Conservation (phyloP, 441 rosid species). For the Macaranga tanarius region DNA sequence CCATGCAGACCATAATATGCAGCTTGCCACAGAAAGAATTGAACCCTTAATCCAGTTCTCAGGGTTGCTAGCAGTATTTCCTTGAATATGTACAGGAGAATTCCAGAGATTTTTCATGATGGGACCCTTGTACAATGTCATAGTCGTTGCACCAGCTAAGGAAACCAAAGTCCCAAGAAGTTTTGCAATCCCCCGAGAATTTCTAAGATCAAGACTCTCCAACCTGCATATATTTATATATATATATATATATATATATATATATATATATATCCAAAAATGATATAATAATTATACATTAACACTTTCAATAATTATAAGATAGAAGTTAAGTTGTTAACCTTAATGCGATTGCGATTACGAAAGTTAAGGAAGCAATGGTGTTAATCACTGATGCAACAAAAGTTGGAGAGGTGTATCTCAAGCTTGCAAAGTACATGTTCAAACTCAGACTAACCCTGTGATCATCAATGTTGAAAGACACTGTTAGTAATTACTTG, state of each 20-base stretch:
- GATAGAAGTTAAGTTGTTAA: slow-evolving; percentile 26
- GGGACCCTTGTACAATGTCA: slow-evolving; percentile 68
- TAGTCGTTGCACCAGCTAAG: slow-evolving; percentile 50
- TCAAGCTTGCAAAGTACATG: slow-evolving; percentile 66
- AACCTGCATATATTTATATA: too few species aligned
- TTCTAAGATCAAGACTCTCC: slow-evolving; percentile 53
- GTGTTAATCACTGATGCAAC: slow-evolving; percentile 55
- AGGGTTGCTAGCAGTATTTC: slow-evolving; percentile 19
- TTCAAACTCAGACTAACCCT: slow-evolving; percentile 46
- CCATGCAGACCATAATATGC: slow-evolving; percentile 59
- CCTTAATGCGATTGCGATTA: slow-evolving; percentile 50
- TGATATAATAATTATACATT: not conserved
- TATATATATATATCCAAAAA: too few species aligned
- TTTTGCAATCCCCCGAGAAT: slow-evolving; percentile 56
- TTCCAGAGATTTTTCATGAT: slow-evolving; percentile 35
- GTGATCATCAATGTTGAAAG: not conserved
- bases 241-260: too few species aligned
- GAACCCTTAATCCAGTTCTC: slow-evolving; percentile 65
- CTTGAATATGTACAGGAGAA: slow-evolving; percentile 40
- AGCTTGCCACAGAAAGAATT: slow-evolving; percentile 51
- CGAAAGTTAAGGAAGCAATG: slow-evolving; percentile 53
- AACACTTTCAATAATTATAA: not conserved
- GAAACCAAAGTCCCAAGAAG: slow-evolving; percentile 51
- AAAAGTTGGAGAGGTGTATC: slow-evolving; percentile 65
- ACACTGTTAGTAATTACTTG: not conserved